Base-by-base conservation (phyloP, 2,329 filamentous ascomycete species). In the Exophiala bonariae region DNA sequence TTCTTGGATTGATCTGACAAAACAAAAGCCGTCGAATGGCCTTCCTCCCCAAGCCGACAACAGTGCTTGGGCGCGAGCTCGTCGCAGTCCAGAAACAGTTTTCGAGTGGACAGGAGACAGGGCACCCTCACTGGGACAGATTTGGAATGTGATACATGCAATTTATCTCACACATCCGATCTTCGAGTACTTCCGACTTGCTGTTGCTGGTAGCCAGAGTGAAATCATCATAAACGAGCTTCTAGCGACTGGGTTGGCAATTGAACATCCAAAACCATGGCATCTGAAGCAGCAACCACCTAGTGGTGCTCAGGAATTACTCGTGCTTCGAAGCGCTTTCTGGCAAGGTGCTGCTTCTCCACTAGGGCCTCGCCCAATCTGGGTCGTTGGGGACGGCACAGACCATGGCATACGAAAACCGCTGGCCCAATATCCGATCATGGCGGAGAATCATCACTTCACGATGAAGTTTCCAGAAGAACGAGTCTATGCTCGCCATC, bases 261-360 rank as follows among this genome's bases (percentile, higher is more conserved):
- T 69, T 13, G 56, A 65, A 20, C 67, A 75, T 57, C 71, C 71
- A 5, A 64, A 55, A 34, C 65, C 60, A 53, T 71, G 60, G 58
- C 62, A 59, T 47, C 58, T 23, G 26, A 57, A 45, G 17, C 56
- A 49, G 28, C 34, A 49, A 10, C 22, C 30, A 23, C 38, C 14
- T 7, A 26, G 26, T 9, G 18, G 34, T 11, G 23, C 44, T 37
- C 59, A 64, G 8, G 66, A 75, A 46, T 56, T 80, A 28, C 55
- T 82, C 19, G 61, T 81, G 36, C 67, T 79, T 2, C 71, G 79
- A 47, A 70, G 72, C 34, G 68, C 82, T 26, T 86, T 87, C 70
- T 87, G 83, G 83, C 83, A 86, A 60, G 83, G 83, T 34, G 83
- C 83, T 26, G 83, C 78, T 16, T 85, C 82, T 2, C 84, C 84